Evolutionary conservation across 2,329 filamentous ascomycete species (phyloP).

Genomic region (Colletotrichum kahawae): DNA sequence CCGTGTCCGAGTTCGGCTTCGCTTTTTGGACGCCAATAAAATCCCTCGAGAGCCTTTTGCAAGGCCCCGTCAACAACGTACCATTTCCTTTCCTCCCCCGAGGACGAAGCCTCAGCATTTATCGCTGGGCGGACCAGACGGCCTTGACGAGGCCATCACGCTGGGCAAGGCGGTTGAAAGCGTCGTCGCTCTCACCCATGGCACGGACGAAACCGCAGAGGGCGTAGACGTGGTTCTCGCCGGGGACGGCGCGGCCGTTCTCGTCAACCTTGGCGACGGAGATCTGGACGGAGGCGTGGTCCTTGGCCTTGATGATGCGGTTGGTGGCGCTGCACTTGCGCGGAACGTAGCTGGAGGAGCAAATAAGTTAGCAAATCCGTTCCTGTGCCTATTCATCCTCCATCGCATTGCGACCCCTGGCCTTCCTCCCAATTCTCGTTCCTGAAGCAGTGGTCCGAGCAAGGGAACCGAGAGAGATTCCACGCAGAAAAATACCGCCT

Average conservation of each 20-base stretch:
- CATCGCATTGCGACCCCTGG: not conserved
- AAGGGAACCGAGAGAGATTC: not conserved
- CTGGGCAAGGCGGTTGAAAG: conserved; percentile 94
- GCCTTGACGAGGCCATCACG: conserved; percentile 95
- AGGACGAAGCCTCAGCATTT: conserved; percentile 37
- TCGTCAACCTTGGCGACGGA: conserved; percentile 98
- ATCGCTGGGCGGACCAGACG: conserved; percentile 85
- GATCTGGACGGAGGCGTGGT: conserved; percentile 98
- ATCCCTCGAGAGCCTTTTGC: not conserved
- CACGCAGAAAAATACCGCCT: not conserved
- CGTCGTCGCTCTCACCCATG: conserved; percentile 97
- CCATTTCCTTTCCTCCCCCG: conserved; percentile 16
- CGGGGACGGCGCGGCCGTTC: conserved; percentile 90
- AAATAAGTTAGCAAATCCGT: conserved; percentile 30
- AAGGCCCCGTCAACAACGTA: conserved; percentile 1
- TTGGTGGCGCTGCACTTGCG: conserved; percentile 99
- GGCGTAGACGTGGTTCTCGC: conserved; percentile 97
- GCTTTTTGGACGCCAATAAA: not conserved
- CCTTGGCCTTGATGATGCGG: conserved; percentile 99
- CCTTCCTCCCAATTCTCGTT: not conserved
- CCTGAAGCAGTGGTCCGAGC: not conserved
- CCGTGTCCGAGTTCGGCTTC: not conserved
- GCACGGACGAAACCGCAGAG: conserved; percentile 97
- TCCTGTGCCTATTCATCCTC: not conserved
- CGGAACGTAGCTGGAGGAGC: conserved; percentile 81